Conservation (phyloP, 345 rosid genomes). For the Heritiera littoralis region DNA sequence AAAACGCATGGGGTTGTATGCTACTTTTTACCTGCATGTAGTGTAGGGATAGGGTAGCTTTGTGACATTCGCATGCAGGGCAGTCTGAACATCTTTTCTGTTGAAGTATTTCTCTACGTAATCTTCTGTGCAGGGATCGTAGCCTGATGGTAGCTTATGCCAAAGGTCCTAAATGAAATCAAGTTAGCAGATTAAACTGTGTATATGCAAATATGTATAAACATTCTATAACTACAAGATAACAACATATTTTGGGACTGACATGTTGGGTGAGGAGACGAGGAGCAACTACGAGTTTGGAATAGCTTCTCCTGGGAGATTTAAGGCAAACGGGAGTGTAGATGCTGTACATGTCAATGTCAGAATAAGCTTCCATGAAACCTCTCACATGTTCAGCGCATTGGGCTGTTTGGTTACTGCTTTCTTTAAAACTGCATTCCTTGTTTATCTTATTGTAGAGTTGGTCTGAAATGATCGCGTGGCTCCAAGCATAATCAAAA, state of each 20-base stretch:
- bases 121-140: constrained; percentile 67
- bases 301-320: background rate
- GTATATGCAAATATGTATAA: background rate
- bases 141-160: constrained; percentile 58
- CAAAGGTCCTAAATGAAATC: constrained; percentile 42
- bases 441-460: constrained; percentile 42
- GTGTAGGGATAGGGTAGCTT: constrained; percentile 57
- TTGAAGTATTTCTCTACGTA: constrained; percentile 60
- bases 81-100: constrained; percentile 67
- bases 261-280: constrained; percentile 35
- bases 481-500: constrained; percentile 74
- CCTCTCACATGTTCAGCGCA: constrained; percentile 31
- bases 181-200: background rate
- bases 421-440: constrained; percentile 42
- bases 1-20: background rate
- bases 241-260: background rate
- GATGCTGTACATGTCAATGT: constrained; percentile 69
- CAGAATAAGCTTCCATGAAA: constrained; percentile 45
- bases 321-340: constrained; percentile 57
- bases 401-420: constrained; percentile 13
- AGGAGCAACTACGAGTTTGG: constrained; percentile 38
- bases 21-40: constrained; percentile 57
- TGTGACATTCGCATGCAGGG: constrained; percentile 72
- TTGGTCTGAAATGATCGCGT: constrained; percentile 70
- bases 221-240: background rate